Evolutionary conservation across 2,329 filamentous ascomycete genomes (phyloP), one percentile per base, ranked within the genome.

Genomic region (Penicillium psychrosexuale): DNA sequence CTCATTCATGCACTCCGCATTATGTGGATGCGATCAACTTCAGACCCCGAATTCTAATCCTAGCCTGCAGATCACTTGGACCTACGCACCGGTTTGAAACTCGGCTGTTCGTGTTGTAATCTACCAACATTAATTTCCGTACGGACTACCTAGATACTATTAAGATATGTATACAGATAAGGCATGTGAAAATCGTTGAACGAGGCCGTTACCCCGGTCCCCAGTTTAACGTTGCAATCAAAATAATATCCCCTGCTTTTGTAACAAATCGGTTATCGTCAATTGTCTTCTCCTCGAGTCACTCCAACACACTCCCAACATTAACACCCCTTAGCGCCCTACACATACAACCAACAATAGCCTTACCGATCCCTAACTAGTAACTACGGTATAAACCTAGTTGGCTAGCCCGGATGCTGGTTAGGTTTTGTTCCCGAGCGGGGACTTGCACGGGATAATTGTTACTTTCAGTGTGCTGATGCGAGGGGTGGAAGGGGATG

Each of bases 351-450:
- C n/a, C n/a, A 15, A 9, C n/a, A 28, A 34, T 38, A 33, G 19
- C 43, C 17, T 27, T 15, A n/a, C 15, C 31, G 19, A 37, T 33
- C 27, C 44, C 15, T 7, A 58, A 54, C 36, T 43, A 62, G 11
- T 7, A 58, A 54, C 36, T 43, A 62, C 37, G 61, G 59, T n/a
- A 61, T 62, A 27, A 68, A 66, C 31, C 56, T 67, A 1, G 63
- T 64, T 11, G 64, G 64, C 22, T 67, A 61, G 66, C 61, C 67
- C 2, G 61, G 59, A 15, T 64, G 61, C 56, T 69, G 64, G 64
- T 52, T 7, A 33, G 0, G 36, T 60, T 9, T 9, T 62, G 5
- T 24, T 24, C 22, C 68, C n/a, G 47, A 57, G 2, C 42, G 44
- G 22, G 5, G 22, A 24, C 22, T 24, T 6, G 1, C 22, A 24